Conservation (phyloP, 2,329 filamentous ascomycete species). For the Aspergillus tamarii region DNA sequence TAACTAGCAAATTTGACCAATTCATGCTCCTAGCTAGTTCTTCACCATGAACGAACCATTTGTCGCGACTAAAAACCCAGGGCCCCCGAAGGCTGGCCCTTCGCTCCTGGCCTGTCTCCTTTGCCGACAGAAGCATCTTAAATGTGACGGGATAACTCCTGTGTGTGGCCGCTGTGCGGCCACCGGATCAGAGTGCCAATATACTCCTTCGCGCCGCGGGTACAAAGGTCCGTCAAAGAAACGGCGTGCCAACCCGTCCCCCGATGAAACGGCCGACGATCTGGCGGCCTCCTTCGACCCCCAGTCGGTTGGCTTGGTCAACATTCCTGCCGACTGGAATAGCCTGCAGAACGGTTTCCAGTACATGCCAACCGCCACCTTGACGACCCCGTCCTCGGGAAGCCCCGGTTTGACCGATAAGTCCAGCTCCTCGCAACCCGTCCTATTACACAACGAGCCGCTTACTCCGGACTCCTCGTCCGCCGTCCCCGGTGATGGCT, state of each 20-base stretch:
- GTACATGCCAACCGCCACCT: slow-evolving; percentile 28
- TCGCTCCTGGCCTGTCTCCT: slow-evolving; percentile 51
- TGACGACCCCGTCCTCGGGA: slow-evolving; percentile 28
- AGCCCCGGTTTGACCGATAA: slow-evolving; percentile 30
- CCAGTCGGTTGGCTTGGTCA: slow-evolving; percentile 23
- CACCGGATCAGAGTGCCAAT: slow-evolving; percentile 66
- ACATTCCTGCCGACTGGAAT: slow-evolving; percentile 45
- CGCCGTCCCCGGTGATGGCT: slow-evolving; percentile 37
- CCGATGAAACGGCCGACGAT: slow-evolving; percentile 54
- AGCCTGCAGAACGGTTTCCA: slow-evolving; percentile 37
- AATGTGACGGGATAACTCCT: slow-evolving; percentile 72
- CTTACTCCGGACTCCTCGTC: slow-evolving; percentile 42
- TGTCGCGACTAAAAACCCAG: slow-evolving; percentile 17
- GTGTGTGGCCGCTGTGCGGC: slow-evolving; percentile 67
- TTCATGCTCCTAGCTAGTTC: slow-evolving; percentile 5
- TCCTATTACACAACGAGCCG: slow-evolving; percentile 29
- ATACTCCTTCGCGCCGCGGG: slow-evolving; percentile 73
- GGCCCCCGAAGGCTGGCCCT: slow-evolving; percentile 34
- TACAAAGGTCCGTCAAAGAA: slow-evolving; percentile 69
- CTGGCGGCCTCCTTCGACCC: slow-evolving; percentile 37
- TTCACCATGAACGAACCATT: slow-evolving; percentile 33
- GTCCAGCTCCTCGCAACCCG: slow-evolving; percentile 20
- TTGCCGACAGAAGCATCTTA: slow-evolving; percentile 67
- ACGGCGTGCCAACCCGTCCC: slow-evolving; percentile 40
- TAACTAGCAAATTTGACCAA: not conserved